phyloP scores from a whole-genome alignment of 23 red algal genomes.

The Gracilaria gracilis region DNA sequence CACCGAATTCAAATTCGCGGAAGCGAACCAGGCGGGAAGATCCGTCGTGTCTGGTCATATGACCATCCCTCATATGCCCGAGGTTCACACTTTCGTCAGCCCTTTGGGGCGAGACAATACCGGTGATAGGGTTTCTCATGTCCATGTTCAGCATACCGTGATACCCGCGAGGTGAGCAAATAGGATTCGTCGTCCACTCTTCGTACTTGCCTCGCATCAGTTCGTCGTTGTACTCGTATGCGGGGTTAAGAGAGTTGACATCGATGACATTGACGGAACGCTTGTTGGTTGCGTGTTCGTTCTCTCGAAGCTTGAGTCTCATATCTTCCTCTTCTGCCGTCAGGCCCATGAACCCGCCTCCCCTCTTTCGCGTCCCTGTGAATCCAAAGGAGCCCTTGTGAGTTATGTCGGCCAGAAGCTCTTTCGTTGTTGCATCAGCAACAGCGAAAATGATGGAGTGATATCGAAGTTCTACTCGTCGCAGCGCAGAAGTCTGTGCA shows the following conservation, averaged over 20 bases:
- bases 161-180: conserved; percentile 15
- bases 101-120: neutral
- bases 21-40: neutral
- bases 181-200: conserved; percentile 54
- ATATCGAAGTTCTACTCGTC: conserved; percentile 20
- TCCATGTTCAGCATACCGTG: conserved; percentile 38
- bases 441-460: conserved; percentile 55
- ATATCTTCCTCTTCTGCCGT: conserved; percentile 29
- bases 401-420: conserved; percentile 43
- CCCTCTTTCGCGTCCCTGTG: conserved; percentile 3
- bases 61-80: neutral
- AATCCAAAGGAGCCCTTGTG: conserved; percentile 77
- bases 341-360: conserved; percentile 22
- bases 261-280: conserved; percentile 57
- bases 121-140: conserved; percentile 47
- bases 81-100: conserved; percentile 33
- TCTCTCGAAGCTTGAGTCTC: neutral
- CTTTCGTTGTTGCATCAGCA: conserved; percentile 11
- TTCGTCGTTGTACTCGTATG: conserved; percentile 30
- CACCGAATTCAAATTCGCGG: conserved; percentile 8
- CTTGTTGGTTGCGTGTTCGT: neutral
- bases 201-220: conserved; percentile 45
- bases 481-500: conserved; percentile 47
- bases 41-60: conserved; percentile 5
- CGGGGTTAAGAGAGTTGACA: conserved; percentile 26